These are phyloP conservation scores for Penium margaritaceum DNA, from an alignment of 139 green algal species.

Conservation along the genomic window DNA sequence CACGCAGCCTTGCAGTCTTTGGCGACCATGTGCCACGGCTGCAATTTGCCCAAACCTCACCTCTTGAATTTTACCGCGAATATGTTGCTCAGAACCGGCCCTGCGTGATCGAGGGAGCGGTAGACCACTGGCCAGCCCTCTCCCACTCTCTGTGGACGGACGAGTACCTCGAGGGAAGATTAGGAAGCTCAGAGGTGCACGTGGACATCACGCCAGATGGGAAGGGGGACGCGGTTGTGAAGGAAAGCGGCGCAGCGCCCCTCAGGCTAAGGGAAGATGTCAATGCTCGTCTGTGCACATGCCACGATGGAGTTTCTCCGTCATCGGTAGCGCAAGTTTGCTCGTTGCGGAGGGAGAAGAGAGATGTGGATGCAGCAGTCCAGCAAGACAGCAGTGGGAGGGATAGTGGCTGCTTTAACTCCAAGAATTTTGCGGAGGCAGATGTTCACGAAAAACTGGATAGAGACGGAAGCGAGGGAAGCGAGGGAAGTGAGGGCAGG, in stretches of 20 bases:
- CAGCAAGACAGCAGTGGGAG: neutral
- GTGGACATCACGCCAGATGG: slow-evolving; percentile 35
- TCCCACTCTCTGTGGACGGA: slow-evolving; percentile 15
- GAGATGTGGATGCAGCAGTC: neutral
- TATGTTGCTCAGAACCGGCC: slow-evolving; percentile 36
- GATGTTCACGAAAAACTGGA: neutral
- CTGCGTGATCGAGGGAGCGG: slow-evolving; percentile 20
- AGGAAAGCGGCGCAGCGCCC: neutral
- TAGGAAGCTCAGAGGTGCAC: slow-evolving; percentile 6
- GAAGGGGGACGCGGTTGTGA: slow-evolving; percentile 22
- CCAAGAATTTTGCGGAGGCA: neutral
- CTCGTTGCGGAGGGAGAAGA: neutral
- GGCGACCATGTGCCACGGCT: no score
- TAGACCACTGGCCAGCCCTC: slow-evolving; percentile 35
- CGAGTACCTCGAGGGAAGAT: slow-evolving; percentile 9
- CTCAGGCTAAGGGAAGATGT: neutral
- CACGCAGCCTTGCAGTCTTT: no score
- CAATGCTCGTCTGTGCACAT: neutral
- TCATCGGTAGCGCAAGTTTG: no score
- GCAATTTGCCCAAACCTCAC: no score
- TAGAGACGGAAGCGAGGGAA: neutral
- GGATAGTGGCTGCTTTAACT: neutral
- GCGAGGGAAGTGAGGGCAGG: neutral
- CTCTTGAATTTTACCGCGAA: slow-evolving; percentile 33
- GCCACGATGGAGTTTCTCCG: no score